Conservation (phyloP, 805 yeast genomes). For the Kodamaea lidongshanica region DNA sequence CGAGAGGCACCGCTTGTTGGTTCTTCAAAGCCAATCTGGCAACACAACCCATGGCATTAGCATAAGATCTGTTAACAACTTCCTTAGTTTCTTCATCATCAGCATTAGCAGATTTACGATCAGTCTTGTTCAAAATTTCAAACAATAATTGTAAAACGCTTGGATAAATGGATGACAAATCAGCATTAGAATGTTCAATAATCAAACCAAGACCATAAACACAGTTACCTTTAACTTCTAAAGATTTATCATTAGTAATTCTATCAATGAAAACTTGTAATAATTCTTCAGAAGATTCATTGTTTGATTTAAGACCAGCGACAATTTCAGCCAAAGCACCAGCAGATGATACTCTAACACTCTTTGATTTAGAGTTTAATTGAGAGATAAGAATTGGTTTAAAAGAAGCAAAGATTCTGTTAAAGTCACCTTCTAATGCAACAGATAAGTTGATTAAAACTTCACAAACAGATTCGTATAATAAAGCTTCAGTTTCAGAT, state of each 20-base stretch:
- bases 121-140: slow-evolving; percentile 68
- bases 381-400: slow-evolving; percentile 55
- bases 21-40: slow-evolving; percentile 81
- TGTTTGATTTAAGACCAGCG: slow-evolving; percentile 58
- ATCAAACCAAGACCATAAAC: slow-evolving; percentile 93
- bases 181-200: slow-evolving; percentile 48
- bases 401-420: slow-evolving; percentile 64
- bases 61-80: slow-evolving; percentile 73
- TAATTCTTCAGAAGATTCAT: slow-evolving; percentile 66
- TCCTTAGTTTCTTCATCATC: slow-evolving; percentile 77
- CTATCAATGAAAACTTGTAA: slow-evolving; percentile 63
- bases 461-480: slow-evolving; percentile 82
- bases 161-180: slow-evolving; percentile 59
- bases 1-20: slow-evolving; percentile 65
- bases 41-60: slow-evolving; percentile 96
- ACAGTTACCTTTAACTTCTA: slow-evolving; percentile 89
- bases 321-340: slow-evolving; percentile 91
- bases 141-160: slow-evolving; percentile 68
- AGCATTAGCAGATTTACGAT: slow-evolving; percentile 46
- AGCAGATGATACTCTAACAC: slow-evolving; percentile 68
- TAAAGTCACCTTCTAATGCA: slow-evolving; percentile 76
- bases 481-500: slow-evolving; percentile 50
- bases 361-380: slow-evolving; percentile 53
- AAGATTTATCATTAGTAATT: slow-evolving; percentile 66
- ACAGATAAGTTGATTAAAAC: slow-evolving; percentile 70